Percentiles rank a stretch among this genome's conserved stretches.
Evolutionary conservation across 2,329 filamentous ascomycete species (phyloP).

Genomic region (Aspergillus tubingensis): DNA sequence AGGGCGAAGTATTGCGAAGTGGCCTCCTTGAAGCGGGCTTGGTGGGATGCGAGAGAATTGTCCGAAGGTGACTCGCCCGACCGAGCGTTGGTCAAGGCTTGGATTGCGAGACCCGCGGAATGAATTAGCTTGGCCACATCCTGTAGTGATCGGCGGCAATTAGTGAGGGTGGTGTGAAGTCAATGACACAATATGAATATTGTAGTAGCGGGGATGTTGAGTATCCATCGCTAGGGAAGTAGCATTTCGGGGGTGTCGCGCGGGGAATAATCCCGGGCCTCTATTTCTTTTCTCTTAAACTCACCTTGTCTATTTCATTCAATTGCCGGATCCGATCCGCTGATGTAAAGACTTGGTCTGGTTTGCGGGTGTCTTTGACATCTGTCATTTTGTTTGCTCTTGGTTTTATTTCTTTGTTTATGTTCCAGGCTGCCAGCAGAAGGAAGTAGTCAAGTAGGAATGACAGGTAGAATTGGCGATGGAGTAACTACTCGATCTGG

Average conservation of each 20-base stretch:
- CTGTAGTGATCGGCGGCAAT: conserved; percentile 27
- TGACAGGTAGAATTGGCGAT: neutral
- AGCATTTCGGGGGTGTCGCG: neutral
- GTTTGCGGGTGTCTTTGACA: conserved; percentile 23
- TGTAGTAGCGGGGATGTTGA: no score
- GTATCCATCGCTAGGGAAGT: no score
- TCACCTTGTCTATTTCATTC: conserved; percentile 72
- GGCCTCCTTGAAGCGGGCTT: conserved; percentile 59
- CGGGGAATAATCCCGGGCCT: neutral
- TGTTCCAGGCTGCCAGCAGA: neutral
- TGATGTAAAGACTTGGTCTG: conserved; percentile 59
- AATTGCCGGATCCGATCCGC: conserved; percentile 80
- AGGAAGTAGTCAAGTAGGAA: neutral
- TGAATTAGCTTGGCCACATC: conserved; percentile 58
- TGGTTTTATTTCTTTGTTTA: no score
- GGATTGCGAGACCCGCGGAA: conserved; percentile 63
- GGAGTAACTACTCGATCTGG: neutral
- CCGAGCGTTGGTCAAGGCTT: conserved; percentile 60
- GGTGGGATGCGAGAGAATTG: conserved; percentile 56
- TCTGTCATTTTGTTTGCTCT: conserved; percentile 25
- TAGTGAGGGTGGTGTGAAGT: neutral
- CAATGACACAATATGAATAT: neutral
- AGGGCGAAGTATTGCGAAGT: conserved; percentile 67
- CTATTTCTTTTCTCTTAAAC: conserved; percentile 2
- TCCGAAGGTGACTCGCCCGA: conserved; percentile 33